Evolutionary conservation across 2,329 filamentous ascomycete genomes (phyloP), one percentile per base, ranked within the genome.

Genomic region (Sclerotinia minor): DNA sequence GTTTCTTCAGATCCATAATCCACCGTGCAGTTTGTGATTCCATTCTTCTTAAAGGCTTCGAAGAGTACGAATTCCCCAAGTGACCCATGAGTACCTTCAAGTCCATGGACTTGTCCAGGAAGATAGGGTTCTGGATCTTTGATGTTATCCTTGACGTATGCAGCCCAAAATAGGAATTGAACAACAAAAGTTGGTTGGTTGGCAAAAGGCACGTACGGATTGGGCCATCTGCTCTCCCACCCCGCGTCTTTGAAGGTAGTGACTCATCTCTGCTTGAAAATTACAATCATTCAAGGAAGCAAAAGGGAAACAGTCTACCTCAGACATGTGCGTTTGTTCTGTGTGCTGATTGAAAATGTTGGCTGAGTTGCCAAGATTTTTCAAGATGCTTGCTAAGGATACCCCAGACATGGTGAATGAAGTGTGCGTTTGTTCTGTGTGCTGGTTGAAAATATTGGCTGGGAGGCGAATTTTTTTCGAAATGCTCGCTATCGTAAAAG

Each of bases 161-260:
- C 38, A 8, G 3, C 32, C 29, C 19, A 38, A 13, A 55, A 55
- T 2, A 38, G 19, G 1, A 55, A 55, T 38, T 7, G 19, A 5
- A n/a, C 21, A n/a, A 55, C 53, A 21, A 55, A 55, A 11, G 53
- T 55, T 38, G 53, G 53, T 13, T 55, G 53, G 53, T 15, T 13
- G 29, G 32, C 21, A 21, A 38, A 55, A 17, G 53, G 32, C 21
- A 55, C 53, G 5, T 6, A 15, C 19, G 32, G 53, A 55, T 55
- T 55, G 19, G 53, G 32, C 8, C 8, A n/a, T 55, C 8, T 1
- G 1, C 1, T 5, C 1, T n/a, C 32, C 53, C 53, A 55, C 9
- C 24, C 24, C 13, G 21, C 1, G 8, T 19, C 19, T 17, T 15
- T 15, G 11, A 52, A 7, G 3, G 15, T 17, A 17, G 50, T 53